A percentile compares a stretch with the other conserved stretches of the same genome.
Conservation (phyloP, 441 rosid genomes). For the Mallotus japonicus region DNA sequence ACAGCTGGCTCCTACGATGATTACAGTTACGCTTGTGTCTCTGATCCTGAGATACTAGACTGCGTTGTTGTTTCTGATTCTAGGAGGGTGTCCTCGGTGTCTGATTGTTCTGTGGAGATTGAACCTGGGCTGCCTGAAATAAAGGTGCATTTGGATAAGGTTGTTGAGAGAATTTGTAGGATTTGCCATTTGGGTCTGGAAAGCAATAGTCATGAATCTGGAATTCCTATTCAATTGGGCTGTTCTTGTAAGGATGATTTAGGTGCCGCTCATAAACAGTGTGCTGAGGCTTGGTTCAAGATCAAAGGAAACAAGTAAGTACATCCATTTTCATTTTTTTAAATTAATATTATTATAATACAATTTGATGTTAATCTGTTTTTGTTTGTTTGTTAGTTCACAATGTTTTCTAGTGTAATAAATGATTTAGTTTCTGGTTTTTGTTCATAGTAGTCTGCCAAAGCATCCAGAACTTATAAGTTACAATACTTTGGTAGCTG, state of each 20-base stretch:
- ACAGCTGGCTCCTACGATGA: slow-evolving; percentile 74
- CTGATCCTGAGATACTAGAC: slow-evolving; percentile 35
- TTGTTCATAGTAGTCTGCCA: no score
- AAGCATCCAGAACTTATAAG: no score
- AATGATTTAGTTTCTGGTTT: neutral
- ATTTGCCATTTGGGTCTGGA: slow-evolving; percentile 92
- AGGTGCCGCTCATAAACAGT: slow-evolving; percentile 88
- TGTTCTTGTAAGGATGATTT: slow-evolving; percentile 92
- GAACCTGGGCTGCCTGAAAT: slow-evolving; percentile 38
- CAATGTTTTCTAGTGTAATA: neutral
- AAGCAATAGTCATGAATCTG: slow-evolving; percentile 67
- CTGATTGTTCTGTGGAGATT: slow-evolving; percentile 51
- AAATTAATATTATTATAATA: neutral
- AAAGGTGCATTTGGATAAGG: slow-evolving; percentile 45
- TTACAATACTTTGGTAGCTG: neutral
- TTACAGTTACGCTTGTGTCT: slow-evolving; percentile 43
- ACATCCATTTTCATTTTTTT: neutral
- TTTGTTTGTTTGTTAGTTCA: slow-evolving; percentile 9
- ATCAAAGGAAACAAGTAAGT: slow-evolving; percentile 88
- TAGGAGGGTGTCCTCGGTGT: slow-evolving; percentile 56
- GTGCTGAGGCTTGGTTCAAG: slow-evolving; percentile 97
- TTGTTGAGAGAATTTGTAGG: slow-evolving; percentile 70
- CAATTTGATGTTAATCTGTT: neutral
- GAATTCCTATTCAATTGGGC: slow-evolving; percentile 69
- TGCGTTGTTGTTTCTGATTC: slow-evolving; percentile 32